A percentile compares a stretch with the other conserved stretches of the same genome.
Conservation (phyloP, 441 rosid genomes). For the Bruguiera hainesii region DNA sequence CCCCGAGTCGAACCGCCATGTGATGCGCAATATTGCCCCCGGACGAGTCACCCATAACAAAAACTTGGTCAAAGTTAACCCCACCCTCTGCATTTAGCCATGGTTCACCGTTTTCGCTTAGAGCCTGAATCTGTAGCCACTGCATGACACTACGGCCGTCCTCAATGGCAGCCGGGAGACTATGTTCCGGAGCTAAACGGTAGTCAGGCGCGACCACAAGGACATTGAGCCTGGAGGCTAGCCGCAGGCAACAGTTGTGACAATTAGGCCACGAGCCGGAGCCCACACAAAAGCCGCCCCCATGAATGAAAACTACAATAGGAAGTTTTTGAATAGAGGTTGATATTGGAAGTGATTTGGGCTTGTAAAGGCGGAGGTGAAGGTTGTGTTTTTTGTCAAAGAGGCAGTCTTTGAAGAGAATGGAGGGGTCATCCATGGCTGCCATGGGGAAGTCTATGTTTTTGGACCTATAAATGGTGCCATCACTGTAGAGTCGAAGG, state of each 20-base stretch:
- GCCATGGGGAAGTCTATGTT: constrained; percentile 38
- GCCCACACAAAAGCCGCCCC: constrained; percentile 85
- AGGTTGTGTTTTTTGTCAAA: constrained; percentile 50
- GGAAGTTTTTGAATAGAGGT: constrained; percentile 29
- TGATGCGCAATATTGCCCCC: constrained; percentile 90
- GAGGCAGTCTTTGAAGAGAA: constrained; percentile 53
- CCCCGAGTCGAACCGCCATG: constrained; percentile 51
- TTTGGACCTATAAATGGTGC: constrained; percentile 50
- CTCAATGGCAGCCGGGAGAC: constrained; percentile 71
- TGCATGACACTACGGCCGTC: constrained; percentile 42
- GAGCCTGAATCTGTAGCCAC: constrained; percentile 52
- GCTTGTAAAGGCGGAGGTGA: constrained; percentile 75
- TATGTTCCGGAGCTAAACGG: constrained; percentile 76
- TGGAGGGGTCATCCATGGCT: constrained; percentile 33
- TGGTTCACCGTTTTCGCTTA: constrained; percentile 26
- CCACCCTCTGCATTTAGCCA: constrained; percentile 38
- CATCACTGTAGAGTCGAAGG: constrained; percentile 67
- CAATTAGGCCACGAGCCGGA: constrained; percentile 65
- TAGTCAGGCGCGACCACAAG: constrained; percentile 51
- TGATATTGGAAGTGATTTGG: constrained; percentile 18
- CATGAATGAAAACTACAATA: constrained; percentile 56
- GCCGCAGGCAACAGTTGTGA: constrained; percentile 61
- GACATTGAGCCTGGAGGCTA: constrained; percentile 56
- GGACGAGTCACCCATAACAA: constrained; percentile 80
- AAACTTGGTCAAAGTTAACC: constrained; percentile 58